Percentiles rank a stretch among this genome's conserved stretches.
These are phyloP conservation scores for Lactarius pseudohatsudake DNA, from an alignment of 768 basidiomycete species.

Conservation along the genomic window DNA sequence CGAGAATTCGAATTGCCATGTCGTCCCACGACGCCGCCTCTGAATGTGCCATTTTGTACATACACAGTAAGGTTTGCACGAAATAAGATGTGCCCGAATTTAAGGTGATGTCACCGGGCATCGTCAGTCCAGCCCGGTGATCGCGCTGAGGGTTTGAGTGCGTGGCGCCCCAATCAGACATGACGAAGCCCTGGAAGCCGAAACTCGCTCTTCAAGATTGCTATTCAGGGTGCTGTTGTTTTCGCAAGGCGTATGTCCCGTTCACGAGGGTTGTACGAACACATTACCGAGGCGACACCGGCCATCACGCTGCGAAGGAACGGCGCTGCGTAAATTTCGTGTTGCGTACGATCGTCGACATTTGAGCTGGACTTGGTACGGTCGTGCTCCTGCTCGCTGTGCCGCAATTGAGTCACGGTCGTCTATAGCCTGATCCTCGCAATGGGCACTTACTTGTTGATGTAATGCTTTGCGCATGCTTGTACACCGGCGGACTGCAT, in stretches of 20 bases:
- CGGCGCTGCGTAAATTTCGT: conserved; percentile 71
- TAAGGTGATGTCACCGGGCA: conserved; percentile 59
- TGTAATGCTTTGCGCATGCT: conserved; percentile 82
- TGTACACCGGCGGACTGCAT: conserved; percentile 79
- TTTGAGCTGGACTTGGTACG: conserved; percentile 58
- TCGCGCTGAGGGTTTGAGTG: conserved; percentile 62
- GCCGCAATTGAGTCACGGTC: not conserved
- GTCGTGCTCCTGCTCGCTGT: conserved; percentile 67
- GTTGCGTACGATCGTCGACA: conserved; percentile 77
- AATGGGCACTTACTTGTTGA: conserved; percentile 61
- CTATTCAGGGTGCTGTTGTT: conserved; percentile 69
- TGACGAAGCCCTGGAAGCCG: conserved; percentile 75
- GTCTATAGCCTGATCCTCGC: not conserved
- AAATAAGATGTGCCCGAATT: conserved; percentile 53
- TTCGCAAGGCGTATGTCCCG: conserved; percentile 74
- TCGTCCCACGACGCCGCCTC: conserved; percentile 63
- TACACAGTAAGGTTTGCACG: conserved; percentile 60
- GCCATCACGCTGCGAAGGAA: conserved; percentile 73
- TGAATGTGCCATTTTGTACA: conserved; percentile 73
- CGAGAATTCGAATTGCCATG: conserved; percentile 80
- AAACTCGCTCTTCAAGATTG: conserved; percentile 67
- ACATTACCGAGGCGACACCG: conserved; percentile 73
- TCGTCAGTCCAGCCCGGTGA: conserved; percentile 63
- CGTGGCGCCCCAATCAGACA: conserved; percentile 74
- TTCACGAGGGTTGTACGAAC: conserved; percentile 71